A percentile compares a stretch with the other conserved stretches of the same genome.
phyloP scores from a whole-genome alignment of 176 grass and related monocot species.

The sorghum (Sorghum bicolor) region DNA sequence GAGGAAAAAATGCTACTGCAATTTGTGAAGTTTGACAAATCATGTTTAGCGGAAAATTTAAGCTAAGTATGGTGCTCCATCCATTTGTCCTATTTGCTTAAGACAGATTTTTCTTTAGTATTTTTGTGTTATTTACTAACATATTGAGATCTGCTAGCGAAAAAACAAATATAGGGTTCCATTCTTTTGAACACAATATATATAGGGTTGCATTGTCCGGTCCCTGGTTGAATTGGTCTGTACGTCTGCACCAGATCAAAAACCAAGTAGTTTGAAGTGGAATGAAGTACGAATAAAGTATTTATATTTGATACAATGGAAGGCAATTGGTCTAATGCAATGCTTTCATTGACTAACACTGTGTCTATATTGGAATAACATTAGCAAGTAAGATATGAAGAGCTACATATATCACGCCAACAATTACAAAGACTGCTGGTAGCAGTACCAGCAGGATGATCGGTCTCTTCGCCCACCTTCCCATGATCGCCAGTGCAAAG shows the following conservation, averaged over 20 bases:
- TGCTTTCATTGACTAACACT: not conserved
- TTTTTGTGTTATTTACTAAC: not conserved
- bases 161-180: not conserved
- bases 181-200: too few relatives aligned
- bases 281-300: not conserved
- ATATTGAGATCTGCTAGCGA: not conserved
- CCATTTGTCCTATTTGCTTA: not conserved
- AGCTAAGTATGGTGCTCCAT: not conserved
- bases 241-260: too few relatives aligned
- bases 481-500: constrained; percentile 47
- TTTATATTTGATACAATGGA: constrained; percentile 7
- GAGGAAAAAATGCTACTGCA: not conserved
- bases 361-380: constrained; percentile 7
- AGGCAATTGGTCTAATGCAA: not conserved
- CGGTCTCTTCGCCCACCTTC: constrained; percentile 41
- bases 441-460: constrained; percentile 28
- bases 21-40: not conserved
- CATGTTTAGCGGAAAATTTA: not conserved
- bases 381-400: constrained; percentile 35
- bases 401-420: constrained; percentile 29
- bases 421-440: constrained; percentile 23
- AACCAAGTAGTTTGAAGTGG: not conserved
- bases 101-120: not conserved
- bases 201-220: not conserved
- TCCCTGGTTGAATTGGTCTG: too few relatives aligned